Evolutionary conservation across 805 yeast species (phyloP), one percentile per base, ranked within the genome.

Genomic region (Metschnikowia koreensis): DNA sequence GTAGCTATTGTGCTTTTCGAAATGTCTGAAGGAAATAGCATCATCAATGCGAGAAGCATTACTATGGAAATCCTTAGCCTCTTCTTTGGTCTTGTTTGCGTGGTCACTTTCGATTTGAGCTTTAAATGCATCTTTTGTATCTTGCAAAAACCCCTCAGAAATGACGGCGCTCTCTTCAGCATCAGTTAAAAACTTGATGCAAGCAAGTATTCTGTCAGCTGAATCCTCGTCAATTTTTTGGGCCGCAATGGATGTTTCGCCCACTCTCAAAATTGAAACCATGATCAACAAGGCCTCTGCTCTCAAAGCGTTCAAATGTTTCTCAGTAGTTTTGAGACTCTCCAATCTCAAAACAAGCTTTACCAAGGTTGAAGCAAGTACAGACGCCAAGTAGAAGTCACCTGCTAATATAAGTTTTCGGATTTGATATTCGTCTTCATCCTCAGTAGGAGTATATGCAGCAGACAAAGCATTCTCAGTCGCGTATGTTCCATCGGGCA

Each of bases 401-500:
- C 98, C 97, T 49, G 81, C 84, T 52, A 92, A 73, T 48, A 96
- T 82, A 45, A 90, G 81, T 53, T 84, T 82, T 63, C 99, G 86
- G 60, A 96, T 74, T 43, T 96, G 89, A 29, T 92, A 89, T 59
- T 77, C 78, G 13, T 69, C 67, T n/a, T 77, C 73, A n/a, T 69
- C 66, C 4, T 65, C 68, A 6, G 66, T 68, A 13, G 57, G 57
- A 8, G 60, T 56, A 27, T 58, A 52, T 39, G 74, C 75, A 6
- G 83, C 72, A 13, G 87, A 87, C 51, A 86, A 71, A 0, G 96
- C 94, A 56, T 83, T 82, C 71, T 94, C 99, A 40, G 97, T 89
- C 29, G 99, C 99, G 70, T 94, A 94, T 0, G 99, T 94, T 61
- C 99, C 99, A 73, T 94, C 99, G n/a, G 99, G 97, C 58, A 94